A percentile compares a stretch with the other conserved stretches of the same genome.
phyloP scores from a whole-genome alignment of 805 yeast species.

The Cyberlindnera maclurae region DNA sequence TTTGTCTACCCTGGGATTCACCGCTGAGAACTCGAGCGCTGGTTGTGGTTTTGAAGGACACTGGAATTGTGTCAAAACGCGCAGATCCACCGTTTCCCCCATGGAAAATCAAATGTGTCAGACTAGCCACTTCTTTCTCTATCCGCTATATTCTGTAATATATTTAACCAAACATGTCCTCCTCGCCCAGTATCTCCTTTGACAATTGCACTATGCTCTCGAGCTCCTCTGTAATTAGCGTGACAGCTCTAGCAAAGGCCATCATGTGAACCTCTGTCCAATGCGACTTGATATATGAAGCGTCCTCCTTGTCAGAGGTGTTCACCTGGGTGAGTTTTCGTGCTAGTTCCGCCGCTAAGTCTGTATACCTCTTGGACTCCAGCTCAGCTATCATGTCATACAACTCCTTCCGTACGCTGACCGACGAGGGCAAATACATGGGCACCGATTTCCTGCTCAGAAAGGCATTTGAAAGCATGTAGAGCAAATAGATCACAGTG shows the following conservation, averaged over 20 bases:
- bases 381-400: conserved; percentile 32
- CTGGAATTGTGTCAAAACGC: neutral
- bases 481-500: conserved; percentile 37
- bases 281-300: conserved; percentile 23
- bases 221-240: conserved; percentile 36
- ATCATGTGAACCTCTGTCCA: conserved; percentile 44
- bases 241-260: conserved; percentile 42
- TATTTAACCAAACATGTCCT: conserved; percentile 13
- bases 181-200: conserved; percentile 41
- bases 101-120: neutral
- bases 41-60: no score
- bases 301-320: neutral
- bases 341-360: conserved; percentile 6
- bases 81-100: neutral
- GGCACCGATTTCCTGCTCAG: conserved; percentile 33
- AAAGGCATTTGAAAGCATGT: conserved; percentile 36
- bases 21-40: no score
- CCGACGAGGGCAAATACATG: conserved; percentile 37
- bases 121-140: no score
- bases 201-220: conserved; percentile 30
- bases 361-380: conserved; percentile 14
- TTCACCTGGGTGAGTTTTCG: conserved; percentile 9
- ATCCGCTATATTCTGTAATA: no score
- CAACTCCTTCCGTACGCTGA: conserved; percentile 34
- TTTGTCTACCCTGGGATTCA: neutral